Conservation (phyloP, 2,329 filamentous ascomycete genomes). For the Aureobasidium sp. region DNA sequence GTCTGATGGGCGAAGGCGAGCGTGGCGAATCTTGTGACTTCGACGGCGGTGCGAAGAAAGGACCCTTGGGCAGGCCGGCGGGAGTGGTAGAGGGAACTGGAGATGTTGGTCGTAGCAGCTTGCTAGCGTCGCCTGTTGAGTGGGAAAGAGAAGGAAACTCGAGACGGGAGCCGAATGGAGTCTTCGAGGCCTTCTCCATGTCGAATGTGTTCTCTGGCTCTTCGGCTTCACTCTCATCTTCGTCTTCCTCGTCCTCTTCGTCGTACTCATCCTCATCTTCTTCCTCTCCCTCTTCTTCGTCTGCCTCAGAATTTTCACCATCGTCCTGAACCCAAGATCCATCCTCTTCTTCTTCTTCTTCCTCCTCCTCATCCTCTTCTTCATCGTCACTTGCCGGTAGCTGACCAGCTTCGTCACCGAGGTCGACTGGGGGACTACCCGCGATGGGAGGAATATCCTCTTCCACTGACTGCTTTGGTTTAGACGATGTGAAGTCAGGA, state of each 20-base stretch:
- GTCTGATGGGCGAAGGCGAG: constrained; percentile 63
- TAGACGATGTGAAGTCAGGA: constrained; percentile 30
- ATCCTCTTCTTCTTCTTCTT: constrained; percentile 26
- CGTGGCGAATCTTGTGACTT: constrained; percentile 39
- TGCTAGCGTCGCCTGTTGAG: constrained; percentile 1
- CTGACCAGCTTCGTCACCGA: constrained; percentile 23
- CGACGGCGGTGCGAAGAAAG: constrained; percentile 14
- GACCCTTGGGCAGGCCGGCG: constrained; percentile 15
- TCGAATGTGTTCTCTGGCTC: not conserved
- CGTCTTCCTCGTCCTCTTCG: constrained; percentile 25
- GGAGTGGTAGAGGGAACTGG: constrained; percentile 15
- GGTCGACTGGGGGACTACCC: constrained; percentile 39
- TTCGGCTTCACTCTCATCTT: constrained; percentile 17
- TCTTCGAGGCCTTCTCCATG: not conserved
- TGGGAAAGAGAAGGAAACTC: constrained; percentile 12
- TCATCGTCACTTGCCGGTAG: constrained; percentile 21
- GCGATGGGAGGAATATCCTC: constrained; percentile 34
- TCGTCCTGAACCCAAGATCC: constrained; percentile 18
- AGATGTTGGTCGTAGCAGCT: not conserved
- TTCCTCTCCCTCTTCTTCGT: constrained; percentile 27
- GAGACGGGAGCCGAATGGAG: constrained; percentile 13
- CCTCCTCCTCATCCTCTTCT: constrained; percentile 21
- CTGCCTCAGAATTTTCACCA: constrained; percentile 33
- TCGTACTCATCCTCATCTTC: constrained; percentile 29
- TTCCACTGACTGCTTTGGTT: constrained; percentile 18